Conservation (phyloP, 441 rosid genomes). For the Euphorbia schlechtendalii region DNA sequence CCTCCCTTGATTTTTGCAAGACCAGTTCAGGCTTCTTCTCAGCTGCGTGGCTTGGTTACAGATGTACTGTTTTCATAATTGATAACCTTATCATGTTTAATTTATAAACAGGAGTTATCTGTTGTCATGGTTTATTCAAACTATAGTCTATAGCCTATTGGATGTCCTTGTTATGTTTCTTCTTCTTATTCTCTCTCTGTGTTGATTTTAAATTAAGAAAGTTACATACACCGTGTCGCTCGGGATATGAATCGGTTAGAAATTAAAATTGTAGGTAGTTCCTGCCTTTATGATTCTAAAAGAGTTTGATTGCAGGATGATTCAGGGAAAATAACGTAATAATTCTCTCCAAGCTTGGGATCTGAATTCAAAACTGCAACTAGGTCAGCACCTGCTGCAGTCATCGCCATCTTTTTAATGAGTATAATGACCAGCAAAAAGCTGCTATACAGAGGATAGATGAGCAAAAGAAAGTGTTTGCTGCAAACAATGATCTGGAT, state of each 20-base stretch:
- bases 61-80: background rate
- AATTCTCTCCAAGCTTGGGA: slow-evolving; percentile 40
- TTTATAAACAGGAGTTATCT: background rate
- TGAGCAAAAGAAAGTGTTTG: no score
- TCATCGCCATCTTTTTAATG: slow-evolving; percentile 69
- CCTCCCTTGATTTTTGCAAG: slow-evolving; percentile 30
- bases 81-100: background rate
- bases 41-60: slow-evolving; percentile 28
- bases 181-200: background rate
- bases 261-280: background rate
- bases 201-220: no score
- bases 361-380: slow-evolving; percentile 46
- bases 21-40: slow-evolving; percentile 37
- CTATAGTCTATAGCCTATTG: background rate
- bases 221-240: background rate
- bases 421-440: slow-evolving; percentile 80
- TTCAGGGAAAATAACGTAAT: slow-evolving; percentile 54
- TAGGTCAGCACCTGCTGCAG: slow-evolving; percentile 33
- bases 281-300: slow-evolving; percentile 5
- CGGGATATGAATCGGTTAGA: background rate
- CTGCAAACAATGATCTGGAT: no score
- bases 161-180: background rate
- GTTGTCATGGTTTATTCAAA: background rate
- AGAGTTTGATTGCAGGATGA: slow-evolving; percentile 47
- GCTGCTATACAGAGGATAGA: no score